Percentiles rank a stretch among this genome's conserved stretches.
These are phyloP conservation scores for Scolecobasidium constrictum DNA, from an alignment of 2,329 filamentous ascomycete genomes.

Conservation along the genomic window DNA sequence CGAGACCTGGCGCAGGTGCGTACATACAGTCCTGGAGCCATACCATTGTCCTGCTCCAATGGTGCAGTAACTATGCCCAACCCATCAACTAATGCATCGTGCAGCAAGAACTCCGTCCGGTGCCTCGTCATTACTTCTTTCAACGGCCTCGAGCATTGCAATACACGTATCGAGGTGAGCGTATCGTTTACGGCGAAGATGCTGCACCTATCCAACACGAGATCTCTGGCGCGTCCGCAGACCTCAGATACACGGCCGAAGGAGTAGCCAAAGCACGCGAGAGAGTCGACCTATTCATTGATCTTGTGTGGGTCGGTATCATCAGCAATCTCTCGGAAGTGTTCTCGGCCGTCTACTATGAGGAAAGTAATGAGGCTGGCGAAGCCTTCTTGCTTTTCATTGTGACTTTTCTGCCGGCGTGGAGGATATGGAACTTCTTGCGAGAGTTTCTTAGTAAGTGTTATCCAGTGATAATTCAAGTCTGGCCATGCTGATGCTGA, in stretches of 20 bases:
- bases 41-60: no score
- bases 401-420: constrained; percentile 12
- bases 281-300: constrained; percentile 14
- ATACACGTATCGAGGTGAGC: background rate
- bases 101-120: background rate
- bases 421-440: constrained; percentile 13
- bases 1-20: no score
- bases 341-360: constrained; percentile 9
- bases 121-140: constrained; percentile 1
- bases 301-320: constrained; percentile 14
- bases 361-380: background rate
- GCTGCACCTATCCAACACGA: background rate
- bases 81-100: no score
- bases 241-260: constrained; percentile 1
- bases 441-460: constrained; percentile 12
- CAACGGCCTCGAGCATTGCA: constrained; percentile 1
- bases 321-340: constrained; percentile 12
- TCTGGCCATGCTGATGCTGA: background rate
- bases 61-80: no score
- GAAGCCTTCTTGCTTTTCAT: constrained; percentile 10
- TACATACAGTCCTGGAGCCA: no score
- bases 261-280: constrained; percentile 1
- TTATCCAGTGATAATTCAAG: background rate
- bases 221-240: no score
- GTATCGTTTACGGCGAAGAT: background rate